Conservation (phyloP, 352 stramenopile genomes). For the Globisporangium solare region DNA sequence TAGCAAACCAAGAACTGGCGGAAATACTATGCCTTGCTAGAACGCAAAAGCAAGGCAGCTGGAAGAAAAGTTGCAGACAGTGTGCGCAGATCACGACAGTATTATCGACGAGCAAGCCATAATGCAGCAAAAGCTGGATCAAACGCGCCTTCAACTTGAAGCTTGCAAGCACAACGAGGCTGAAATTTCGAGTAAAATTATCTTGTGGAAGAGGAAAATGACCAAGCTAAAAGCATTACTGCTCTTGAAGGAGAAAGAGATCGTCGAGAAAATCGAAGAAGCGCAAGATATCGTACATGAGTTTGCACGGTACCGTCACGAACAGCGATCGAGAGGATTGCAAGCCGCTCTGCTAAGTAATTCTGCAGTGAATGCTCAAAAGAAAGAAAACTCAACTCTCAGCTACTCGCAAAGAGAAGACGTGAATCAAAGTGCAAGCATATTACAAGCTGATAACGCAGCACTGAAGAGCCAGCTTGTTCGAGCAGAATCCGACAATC, state of each 20-base stretch:
- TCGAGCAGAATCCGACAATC: slow-evolving; percentile 51
- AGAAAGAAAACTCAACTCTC: background rate
- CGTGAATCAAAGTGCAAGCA: background rate
- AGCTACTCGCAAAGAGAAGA: too few species aligned
- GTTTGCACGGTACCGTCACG: slow-evolving; percentile 24
- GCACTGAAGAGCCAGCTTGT: slow-evolving; percentile 59
- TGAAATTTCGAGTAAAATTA: slow-evolving; percentile 30
- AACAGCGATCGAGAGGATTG: slow-evolving; percentile 32
- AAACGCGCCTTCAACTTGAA: slow-evolving; percentile 21
- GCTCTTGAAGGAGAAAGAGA: slow-evolving; percentile 33
- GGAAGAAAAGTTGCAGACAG: slow-evolving; percentile 27
- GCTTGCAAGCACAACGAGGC: slow-evolving; percentile 20
- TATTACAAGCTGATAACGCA: slow-evolving; percentile 44
- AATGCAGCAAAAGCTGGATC: slow-evolving; percentile 17
- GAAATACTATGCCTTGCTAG: slow-evolving; percentile 62
- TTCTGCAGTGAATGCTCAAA: background rate
- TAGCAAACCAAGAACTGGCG: slow-evolving; percentile 70
- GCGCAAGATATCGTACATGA: slow-evolving; percentile 21
- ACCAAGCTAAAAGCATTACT: slow-evolving; percentile 41
- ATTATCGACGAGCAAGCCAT: slow-evolving; percentile 24
- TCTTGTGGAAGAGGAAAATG: slow-evolving; percentile 54
- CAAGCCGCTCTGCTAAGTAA: slow-evolving; percentile 21
- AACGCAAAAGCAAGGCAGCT: slow-evolving; percentile 35
- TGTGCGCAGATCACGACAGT: slow-evolving; percentile 28
- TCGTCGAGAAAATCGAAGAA: slow-evolving; percentile 27